These are phyloP conservation scores for Juglanconis sp. DNA, from an alignment of 2,329 filamentous ascomycete species.

Conservation along the genomic window DNA sequence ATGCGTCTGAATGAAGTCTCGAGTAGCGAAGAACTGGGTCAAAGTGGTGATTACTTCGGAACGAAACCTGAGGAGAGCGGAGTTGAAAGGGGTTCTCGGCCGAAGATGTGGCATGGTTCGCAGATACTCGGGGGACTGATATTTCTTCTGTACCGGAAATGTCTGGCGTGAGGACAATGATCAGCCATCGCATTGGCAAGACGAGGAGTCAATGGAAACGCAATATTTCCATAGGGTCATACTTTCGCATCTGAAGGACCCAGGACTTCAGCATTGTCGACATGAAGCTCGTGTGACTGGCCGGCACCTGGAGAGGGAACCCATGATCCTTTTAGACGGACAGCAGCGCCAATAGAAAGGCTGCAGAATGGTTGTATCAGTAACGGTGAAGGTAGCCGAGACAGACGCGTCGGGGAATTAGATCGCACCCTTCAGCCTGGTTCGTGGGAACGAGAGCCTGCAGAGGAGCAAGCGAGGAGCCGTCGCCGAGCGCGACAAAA, in stretches of 20 bases:
- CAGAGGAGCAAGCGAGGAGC: conserved; percentile 72
- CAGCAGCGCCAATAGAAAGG: conserved; percentile 75
- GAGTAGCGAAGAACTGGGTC: conserved; percentile 69
- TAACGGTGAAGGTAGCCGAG: conserved; percentile 21
- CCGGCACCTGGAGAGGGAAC: conserved; percentile 62
- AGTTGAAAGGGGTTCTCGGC: conserved; percentile 74
- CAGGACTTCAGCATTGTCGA: conserved; percentile 64
- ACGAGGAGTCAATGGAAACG: background rate
- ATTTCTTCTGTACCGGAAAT: conserved; percentile 95
- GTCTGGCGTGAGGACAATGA: conserved; percentile 49
- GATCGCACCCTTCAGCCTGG: conserved; percentile 65
- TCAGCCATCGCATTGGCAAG: conserved; percentile 12
- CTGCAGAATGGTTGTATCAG: conserved; percentile 45
- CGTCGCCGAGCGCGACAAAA: conserved; percentile 85
- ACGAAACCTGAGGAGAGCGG: conserved; percentile 75
- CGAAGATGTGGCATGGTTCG: conserved; percentile 86
- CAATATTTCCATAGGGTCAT: conserved; percentile 18
- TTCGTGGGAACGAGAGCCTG: conserved; percentile 76
- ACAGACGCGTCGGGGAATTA: conserved; percentile 22
- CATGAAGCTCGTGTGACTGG: conserved; percentile 79
- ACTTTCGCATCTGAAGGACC: conserved; percentile 79
- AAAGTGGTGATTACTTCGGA: conserved; percentile 74
- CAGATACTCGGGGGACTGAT: conserved; percentile 84
- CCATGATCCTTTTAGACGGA: conserved; percentile 77
- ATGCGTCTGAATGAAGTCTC: conserved; percentile 77